Evolutionary conservation across 139 green algal genomes (phyloP).

Genomic region (Coccomyxa sp.): DNA sequence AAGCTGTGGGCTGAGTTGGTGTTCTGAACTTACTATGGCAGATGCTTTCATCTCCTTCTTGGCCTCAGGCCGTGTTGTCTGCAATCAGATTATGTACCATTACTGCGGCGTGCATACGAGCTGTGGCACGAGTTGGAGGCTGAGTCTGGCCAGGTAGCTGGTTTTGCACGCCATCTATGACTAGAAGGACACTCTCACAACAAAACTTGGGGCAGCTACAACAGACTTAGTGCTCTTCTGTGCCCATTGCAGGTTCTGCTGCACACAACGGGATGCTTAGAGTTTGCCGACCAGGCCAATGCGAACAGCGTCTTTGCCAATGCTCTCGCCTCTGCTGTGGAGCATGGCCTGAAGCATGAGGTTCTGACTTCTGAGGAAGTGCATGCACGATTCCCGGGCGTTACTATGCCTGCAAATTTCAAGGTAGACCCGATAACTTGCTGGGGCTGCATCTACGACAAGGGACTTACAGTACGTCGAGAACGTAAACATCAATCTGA

Average conservation of each 20-base stretch:
- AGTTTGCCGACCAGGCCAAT: neutral
- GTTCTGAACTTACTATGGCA: too few species aligned
- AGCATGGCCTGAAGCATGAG: constrained; percentile 49
- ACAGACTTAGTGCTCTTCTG: neutral
- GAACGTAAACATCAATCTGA: too few species aligned
- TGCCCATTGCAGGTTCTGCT: constrained; percentile 26
- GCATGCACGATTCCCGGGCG: constrained; percentile 47
- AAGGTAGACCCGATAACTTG: neutral
- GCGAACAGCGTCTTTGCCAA: constrained; percentile 26
- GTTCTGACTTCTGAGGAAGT: constrained; percentile 46
- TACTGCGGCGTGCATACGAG: constrained; percentile 39
- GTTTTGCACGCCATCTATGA: neutral
- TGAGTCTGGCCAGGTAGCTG: constrained; percentile 21
- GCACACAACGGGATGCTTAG: constrained; percentile 29
- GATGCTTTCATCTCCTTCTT: too few species aligned
- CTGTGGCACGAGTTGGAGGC: constrained; percentile 44
- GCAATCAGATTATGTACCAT: constrained; percentile 24
- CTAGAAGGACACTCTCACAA: too few species aligned
- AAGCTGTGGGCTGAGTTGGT: too few species aligned
- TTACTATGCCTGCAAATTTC: constrained; percentile 26
- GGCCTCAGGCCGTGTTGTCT: too few species aligned
- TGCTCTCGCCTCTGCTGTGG: constrained; percentile 16
- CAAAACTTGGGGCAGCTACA: too few species aligned
- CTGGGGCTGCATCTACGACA: too few species aligned
- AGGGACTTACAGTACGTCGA: too few species aligned